Evolutionary conservation across 257 asterid genomes (phyloP), one percentile per base, ranked within the genome.

Genomic region (Capsicum baccatum): DNA sequence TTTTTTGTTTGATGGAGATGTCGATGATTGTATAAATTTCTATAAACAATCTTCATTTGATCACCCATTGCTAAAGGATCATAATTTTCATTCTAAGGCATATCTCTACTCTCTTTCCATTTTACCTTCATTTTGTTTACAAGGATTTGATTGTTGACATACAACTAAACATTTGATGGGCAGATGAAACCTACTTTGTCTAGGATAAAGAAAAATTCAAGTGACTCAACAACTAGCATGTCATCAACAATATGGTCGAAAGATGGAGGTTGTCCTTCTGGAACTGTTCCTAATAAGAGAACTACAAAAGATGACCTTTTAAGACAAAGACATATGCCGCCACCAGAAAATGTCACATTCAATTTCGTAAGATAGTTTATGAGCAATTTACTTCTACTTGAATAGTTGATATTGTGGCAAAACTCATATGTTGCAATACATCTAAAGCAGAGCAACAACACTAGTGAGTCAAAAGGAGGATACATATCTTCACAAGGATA

Each of bases 81-180:
- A 67, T 37, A 37, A 67, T 67, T 67, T 67, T 67, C 50, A 67
- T 67, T 50, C 74, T 67, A 35, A 35, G 74, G 74, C 16, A 67
- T 35, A 35, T 67, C 16, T 35, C 16, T 35, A 67, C 19, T 6
- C 74, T 67, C 74, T 13, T 67, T 13, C 12, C 6, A 9, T 63
- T 13, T 35, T 67, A 17, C n/a, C 50, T 67, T 35, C 3, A 16
- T 67, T 35, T 66, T 67, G 4, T 35, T 35, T 0, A 66, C n/a
- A 66, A 33, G n/a, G 12, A 33, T 66, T 11, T 35, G 71, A 66
- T 33, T 66, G 71, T 66, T 21, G n/a, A 15, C 10, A 33, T 66
- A 66, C 14, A 63, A 63, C 9, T 21, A 11, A 21, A 63, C 4
- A 63, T 63, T 21, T 13, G 4, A 0, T 63, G 39, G 16, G 2